Evolutionary conservation across 1,139 yeast species (phyloP).

Genomic region (Protomyces lactucae-debilis): DNA sequence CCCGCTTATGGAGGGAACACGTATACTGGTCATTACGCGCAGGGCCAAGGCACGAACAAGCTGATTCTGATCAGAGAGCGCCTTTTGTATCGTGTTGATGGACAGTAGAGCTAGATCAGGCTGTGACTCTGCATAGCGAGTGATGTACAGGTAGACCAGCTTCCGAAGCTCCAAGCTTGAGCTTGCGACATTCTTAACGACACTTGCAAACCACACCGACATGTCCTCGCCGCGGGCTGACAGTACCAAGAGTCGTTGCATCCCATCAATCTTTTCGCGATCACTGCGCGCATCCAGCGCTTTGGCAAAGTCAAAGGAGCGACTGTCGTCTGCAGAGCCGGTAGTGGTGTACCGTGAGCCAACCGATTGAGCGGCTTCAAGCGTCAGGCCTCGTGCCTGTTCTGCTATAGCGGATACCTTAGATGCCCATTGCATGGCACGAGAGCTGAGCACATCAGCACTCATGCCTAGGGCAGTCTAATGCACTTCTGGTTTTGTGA

Average conservation of each 20-base stretch:
- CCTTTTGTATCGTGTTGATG: slow-evolving; percentile 85
- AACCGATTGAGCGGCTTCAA: slow-evolving; percentile 24
- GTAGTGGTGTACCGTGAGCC: slow-evolving; percentile 13
- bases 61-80: slow-evolving; percentile 65
- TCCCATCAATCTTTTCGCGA: slow-evolving; percentile 25
- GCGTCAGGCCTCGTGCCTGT: slow-evolving; percentile 22
- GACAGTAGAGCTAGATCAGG: slow-evolving; percentile 85
- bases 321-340: not conserved
- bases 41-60: slow-evolving; percentile 67
- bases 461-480: not conserved
- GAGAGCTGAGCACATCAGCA: slow-evolving; percentile 22
- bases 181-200: slow-evolving; percentile 80
- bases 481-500: too few species aligned
- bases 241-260: slow-evolving; percentile 7
- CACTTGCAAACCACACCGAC: slow-evolving; percentile 70
- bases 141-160: slow-evolving; percentile 70
- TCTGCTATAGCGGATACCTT: slow-evolving; percentile 21
- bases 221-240: slow-evolving; percentile 50
- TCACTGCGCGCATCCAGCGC: slow-evolving; percentile 18
- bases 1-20: slow-evolving; percentile 73
- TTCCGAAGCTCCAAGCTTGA: slow-evolving; percentile 63
- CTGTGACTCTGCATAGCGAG: slow-evolving; percentile 74
- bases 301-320: slow-evolving; percentile 4
- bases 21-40: slow-evolving; percentile 72
- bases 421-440: slow-evolving; percentile 27